These are phyloP conservation scores for Apiospora saccharicola DNA, from an alignment of 2,329 filamentous ascomycete genomes.

Conservation along the genomic window DNA sequence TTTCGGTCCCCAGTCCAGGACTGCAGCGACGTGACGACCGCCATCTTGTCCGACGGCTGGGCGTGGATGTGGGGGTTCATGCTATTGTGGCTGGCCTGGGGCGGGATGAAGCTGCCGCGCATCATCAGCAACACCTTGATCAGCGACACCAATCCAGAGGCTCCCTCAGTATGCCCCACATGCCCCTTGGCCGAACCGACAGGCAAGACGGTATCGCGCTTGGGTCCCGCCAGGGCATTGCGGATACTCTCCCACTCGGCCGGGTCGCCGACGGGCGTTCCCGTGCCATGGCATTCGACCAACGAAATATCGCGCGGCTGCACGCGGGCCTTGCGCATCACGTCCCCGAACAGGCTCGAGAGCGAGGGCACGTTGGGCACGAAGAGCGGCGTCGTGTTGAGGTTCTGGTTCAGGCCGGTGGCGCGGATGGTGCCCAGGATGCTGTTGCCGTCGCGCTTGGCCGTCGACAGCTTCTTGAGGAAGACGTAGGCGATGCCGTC, in stretches of 20 bases:
- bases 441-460: constrained; percentile 32
- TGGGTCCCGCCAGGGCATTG: constrained; percentile 22
- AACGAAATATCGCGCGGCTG: constrained; percentile 37
- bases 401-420: constrained; percentile 47
- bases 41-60: constrained; percentile 7
- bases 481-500: constrained; percentile 55
- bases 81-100: constrained; percentile 29
- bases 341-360: constrained; percentile 39
- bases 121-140: constrained; percentile 35
- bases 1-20: neutral
- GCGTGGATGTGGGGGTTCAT: constrained; percentile 25
- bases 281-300: constrained; percentile 48
- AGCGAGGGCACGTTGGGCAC: constrained; percentile 47
- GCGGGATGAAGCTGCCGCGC: constrained; percentile 26
- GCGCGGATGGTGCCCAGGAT: constrained; percentile 28
- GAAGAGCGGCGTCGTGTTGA: constrained; percentile 49
- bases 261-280: constrained; percentile 42
- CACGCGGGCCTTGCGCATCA: constrained; percentile 38
- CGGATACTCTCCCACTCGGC: constrained; percentile 36
- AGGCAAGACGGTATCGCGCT: constrained; percentile 6
- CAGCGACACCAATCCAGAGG: constrained; percentile 32
- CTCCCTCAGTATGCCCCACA: constrained; percentile 32
- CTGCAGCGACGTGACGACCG: neutral
- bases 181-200: constrained; percentile 41
- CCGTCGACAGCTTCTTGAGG: constrained; percentile 55